phyloP scores from a whole-genome alignment of 345 rosid species.

The Melaleuca quinquenervia region DNA sequence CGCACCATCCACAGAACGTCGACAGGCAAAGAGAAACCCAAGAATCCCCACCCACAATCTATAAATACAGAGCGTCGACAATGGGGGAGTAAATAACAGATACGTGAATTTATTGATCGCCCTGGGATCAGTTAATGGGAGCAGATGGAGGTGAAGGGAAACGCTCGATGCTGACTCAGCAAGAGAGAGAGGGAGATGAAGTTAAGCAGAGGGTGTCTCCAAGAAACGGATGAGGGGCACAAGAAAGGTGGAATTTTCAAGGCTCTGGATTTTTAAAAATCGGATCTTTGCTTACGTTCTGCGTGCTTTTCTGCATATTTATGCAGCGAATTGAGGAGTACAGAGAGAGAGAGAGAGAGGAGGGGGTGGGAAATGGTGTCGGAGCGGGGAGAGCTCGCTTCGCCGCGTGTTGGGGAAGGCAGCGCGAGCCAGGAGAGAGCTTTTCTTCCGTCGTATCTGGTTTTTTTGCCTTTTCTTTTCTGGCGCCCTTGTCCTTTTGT shows the following conservation, averaged over 20 bases:
- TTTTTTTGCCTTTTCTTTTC: background rate
- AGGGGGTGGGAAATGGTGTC: slow-evolving; percentile 4
- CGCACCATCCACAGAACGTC: background rate
- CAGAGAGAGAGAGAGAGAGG: background rate
- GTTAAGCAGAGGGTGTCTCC: background rate
- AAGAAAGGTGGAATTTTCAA: background rate
- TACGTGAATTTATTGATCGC: background rate
- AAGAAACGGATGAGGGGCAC: background rate
- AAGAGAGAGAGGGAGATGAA: background rate
- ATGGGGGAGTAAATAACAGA: background rate
- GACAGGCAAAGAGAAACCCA: background rate
- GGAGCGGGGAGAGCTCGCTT: slow-evolving; percentile 7
- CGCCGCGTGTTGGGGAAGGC: slow-evolving; percentile 30
- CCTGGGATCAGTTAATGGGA: background rate
- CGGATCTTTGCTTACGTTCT: background rate
- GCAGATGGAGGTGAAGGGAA: background rate
- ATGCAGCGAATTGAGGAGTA: background rate
- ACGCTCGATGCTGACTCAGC: background rate
- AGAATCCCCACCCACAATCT: background rate
- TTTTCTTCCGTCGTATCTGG: background rate
- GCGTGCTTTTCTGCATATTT: background rate
- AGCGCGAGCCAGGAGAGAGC: background rate
- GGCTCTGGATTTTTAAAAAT: background rate
- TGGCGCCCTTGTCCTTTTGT: background rate
- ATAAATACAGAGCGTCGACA: background rate